phyloP scores from a whole-genome alignment of 2,329 filamentous ascomycete species.

The Thyridium curvatum region DNA sequence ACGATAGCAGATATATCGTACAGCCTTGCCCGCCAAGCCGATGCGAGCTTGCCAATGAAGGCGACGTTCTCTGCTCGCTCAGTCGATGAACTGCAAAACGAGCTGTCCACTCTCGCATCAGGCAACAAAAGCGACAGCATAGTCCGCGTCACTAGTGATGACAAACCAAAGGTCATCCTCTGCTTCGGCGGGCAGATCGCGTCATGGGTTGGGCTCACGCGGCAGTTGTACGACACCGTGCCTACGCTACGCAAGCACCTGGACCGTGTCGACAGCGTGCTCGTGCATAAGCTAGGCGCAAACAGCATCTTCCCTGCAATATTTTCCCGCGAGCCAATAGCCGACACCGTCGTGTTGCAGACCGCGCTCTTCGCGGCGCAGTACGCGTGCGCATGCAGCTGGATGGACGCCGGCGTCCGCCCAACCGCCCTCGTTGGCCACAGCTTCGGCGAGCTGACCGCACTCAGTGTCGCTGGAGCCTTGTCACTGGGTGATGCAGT shows the following conservation, averaged over 20 bases:
- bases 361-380: conserved; percentile 30
- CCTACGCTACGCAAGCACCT: conserved; percentile 16
- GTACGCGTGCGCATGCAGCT: conserved; percentile 24
- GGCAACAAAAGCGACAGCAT: conserved; percentile 4
- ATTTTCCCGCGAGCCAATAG: conserved; percentile 17
- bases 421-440: conserved; percentile 26
- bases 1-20: conserved; percentile 24
- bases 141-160: background rate
- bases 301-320: conserved; percentile 22
- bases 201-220: conserved; percentile 20
- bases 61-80: conserved; percentile 19
- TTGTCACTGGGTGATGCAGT: conserved; percentile 23
- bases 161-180: conserved; percentile 20
- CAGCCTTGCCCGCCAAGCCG: conserved; percentile 20
- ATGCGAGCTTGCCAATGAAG: conserved; percentile 13
- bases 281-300: conserved; percentile 9
- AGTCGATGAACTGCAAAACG: conserved; percentile 15
- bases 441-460: conserved; percentile 34
- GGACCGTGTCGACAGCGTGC: conserved; percentile 10
- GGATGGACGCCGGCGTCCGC: conserved; percentile 28
- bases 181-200: conserved; percentile 27
- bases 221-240: conserved; percentile 18
- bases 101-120: conserved; percentile 7
- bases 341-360: conserved; percentile 25
- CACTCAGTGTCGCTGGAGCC: conserved; percentile 25